Evolutionary conservation across 306 rosid genomes (phyloP), one percentile per base, ranked within the genome.

Genomic region (Prunus armeniaca): DNA sequence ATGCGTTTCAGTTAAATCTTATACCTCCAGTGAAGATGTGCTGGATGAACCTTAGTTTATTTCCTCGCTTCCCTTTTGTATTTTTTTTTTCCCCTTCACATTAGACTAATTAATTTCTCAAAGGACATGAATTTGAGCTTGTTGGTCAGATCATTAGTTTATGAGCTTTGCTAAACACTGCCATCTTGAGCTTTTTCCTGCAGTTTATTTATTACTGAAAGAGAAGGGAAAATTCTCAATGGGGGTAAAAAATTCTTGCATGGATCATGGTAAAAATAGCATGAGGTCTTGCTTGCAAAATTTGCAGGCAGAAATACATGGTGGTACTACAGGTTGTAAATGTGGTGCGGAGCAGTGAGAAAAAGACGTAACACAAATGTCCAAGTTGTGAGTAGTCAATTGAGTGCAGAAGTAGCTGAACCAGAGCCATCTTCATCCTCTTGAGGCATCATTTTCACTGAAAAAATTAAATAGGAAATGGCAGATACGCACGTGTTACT

Each of bases 1-100:
- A 78, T 79, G 88, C 5, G 22, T 14, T 70, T 80, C 92, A 65
- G 84, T 78, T 25, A 73, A 74, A 56, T 84, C 87, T 45, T 52
- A 50, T 58, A 64, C 83, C 64, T 86, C 88, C 15, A 81, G 82
- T 82, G 93, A 87, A 45, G 71, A 24, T 82, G 89, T 88, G 73
- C 88, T 82, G 82, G 68, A 81, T 52, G 46, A 51, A 72, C 47
- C 61, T 19, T 12, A 19, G 20, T 17, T 27, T 67, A 4, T 38
- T 32, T 32, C 2, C 55, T 41, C 43, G 2, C 43, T 18, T 19
- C 10, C 4, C 6, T 41, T 41, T n/a, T 19, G 20, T 32, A 28
- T 19, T 7, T 32, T 41, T 38, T n/a, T n/a, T 0, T 3, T 0
- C 17, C 10, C 57, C 14, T 0, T 3, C 18, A 38, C 38, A 56